Base-by-base conservation (phyloP, 768 basidiomycete species). In the Ramaria sp. region DNA sequence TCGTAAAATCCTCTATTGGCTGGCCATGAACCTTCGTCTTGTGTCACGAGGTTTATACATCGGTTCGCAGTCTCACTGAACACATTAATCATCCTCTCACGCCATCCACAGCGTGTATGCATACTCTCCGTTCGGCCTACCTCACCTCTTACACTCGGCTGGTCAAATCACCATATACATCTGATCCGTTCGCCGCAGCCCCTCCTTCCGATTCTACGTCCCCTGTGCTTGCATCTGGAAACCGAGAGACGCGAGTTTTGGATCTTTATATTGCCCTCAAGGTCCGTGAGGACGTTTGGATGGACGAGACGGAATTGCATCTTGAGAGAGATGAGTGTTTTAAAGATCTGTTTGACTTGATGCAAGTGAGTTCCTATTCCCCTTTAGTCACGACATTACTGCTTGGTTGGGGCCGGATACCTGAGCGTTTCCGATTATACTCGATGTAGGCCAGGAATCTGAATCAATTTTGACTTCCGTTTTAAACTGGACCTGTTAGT, bases 191-290 rank as follows among this genome's bases (percentile, higher is more conserved):
- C 71, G 46, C 55, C 12, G 20, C 42, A 7, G 55, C 20, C 5
- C n/a, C 55, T 10, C 33, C 30, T 31, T 11, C 45, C 22, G 55
- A 48, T 22, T 15, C 47, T 10, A 13, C 20, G 19, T 57, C 55
- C 24, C 55, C 45, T 4, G 55, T 57, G 15, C 55, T 60, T 6
- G 56, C 63, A 11, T 63, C 67, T 15, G 51, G 77, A 34, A 88
- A 90, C 63, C 80, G 88, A 60, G 89, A 91, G 66, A 88, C 88
- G 0, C 68, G 71, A 54, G 76, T 86, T n/a, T 78, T 92, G 20
- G 90, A 92, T 72, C 76, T 77, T 58, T 91, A 87, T 74, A 86
- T 92, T 50, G 80, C 82, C 3, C 78, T 91, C 63, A 87, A 86
- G 68, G 84, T 87, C 51, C 80, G 79, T 20, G 84, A 91, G 65